phyloP scores from a whole-genome alignment of 2,329 filamentous ascomycete species.

The Colletotrichum simmondsii region DNA sequence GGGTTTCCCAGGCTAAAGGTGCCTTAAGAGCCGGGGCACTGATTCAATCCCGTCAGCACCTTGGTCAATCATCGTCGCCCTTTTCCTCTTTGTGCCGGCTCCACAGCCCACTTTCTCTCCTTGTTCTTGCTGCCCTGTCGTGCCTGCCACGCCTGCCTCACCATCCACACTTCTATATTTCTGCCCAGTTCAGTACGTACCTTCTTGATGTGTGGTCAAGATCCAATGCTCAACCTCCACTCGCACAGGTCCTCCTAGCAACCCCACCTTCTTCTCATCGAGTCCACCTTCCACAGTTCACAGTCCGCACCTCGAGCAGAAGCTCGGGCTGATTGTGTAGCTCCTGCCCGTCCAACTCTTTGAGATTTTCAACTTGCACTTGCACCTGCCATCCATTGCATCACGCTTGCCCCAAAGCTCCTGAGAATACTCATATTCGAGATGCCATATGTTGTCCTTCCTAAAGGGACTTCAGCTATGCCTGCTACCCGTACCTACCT shows the following conservation, averaged over 20 bases:
- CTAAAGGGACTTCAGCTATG: too few species aligned
- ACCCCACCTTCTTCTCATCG: neutral
- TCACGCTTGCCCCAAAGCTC: neutral
- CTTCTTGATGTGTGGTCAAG: neutral
- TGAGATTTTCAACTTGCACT: neutral
- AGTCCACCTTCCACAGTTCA: neutral
- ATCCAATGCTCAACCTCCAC: neutral
- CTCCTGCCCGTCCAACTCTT: neutral
- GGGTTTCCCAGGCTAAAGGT: slow-evolving; percentile 22
- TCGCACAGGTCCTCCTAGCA: neutral
- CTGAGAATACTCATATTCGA: neutral
- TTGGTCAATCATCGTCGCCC: slow-evolving; percentile 7
- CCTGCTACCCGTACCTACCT: neutral
- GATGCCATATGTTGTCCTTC: neutral
- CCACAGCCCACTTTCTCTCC: slow-evolving; percentile 32
- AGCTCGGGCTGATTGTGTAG: neutral
- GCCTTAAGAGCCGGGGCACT: slow-evolving; percentile 19
- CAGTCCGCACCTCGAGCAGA: too few species aligned
- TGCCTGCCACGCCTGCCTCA: slow-evolving; percentile 2
- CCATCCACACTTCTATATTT: slow-evolving; percentile 4
- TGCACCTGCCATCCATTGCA: neutral
- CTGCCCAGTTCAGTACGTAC: slow-evolving; percentile 26
- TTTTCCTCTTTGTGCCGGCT: neutral
- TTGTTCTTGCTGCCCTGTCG: neutral
- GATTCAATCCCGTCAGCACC: slow-evolving; percentile 28